phyloP scores from a whole-genome alignment of 2,329 filamentous ascomycete species.

The Ambrosiella xylebori region DNA sequence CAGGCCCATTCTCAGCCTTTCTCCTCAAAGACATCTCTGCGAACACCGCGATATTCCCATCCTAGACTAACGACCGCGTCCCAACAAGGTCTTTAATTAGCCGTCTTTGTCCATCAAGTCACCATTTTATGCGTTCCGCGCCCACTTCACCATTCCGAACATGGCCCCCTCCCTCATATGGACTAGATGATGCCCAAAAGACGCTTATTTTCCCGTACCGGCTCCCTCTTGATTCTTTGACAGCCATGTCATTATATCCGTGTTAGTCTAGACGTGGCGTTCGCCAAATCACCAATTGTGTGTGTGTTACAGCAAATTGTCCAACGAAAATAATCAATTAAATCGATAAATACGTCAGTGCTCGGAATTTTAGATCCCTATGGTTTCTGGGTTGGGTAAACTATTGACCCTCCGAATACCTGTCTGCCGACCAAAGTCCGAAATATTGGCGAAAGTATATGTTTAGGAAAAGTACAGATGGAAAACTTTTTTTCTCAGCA shows the following conservation, averaged over 20 bases:
- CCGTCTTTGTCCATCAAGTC: not conserved
- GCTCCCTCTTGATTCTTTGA: not conserved
- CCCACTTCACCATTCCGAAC: too few species aligned
- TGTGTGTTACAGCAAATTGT: not conserved
- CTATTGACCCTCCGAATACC: constrained; percentile 7
- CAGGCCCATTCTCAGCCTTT: not conserved
- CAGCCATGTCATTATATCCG: not conserved
- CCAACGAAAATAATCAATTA: not conserved
- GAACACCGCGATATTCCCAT: not conserved
- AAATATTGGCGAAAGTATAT: constrained; percentile 7
- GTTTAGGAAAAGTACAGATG: constrained; percentile 3
- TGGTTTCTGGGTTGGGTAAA: not conserved
- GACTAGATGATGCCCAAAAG: not conserved
- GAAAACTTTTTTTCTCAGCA: not conserved
- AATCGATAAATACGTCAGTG: not conserved
- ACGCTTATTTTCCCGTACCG: not conserved
- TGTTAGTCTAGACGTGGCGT: not conserved
- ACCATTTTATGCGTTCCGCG: too few species aligned
- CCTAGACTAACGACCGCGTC: not conserved
- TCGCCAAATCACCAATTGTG: not conserved
- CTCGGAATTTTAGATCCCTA: not conserved
- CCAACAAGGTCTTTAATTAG: not conserved
- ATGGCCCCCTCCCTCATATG: too few species aligned
- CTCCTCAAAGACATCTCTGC: not conserved
- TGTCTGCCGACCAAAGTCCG: constrained; percentile 9